These are phyloP conservation scores for Penicillium canariense DNA, from an alignment of 495 filamentous ascomycete genomes.

Conservation along the genomic window DNA sequence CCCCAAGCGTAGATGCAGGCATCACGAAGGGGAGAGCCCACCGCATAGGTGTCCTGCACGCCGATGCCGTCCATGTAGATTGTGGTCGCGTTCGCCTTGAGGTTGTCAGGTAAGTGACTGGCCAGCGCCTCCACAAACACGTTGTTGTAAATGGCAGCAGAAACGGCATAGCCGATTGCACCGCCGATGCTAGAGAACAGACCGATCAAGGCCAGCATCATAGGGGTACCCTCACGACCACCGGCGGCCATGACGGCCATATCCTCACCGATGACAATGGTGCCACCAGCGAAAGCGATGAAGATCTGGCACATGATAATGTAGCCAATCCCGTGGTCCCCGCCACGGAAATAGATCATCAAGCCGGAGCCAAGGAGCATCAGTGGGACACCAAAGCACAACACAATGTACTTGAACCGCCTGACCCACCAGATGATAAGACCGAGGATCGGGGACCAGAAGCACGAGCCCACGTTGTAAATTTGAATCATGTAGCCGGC, in stretches of 20 bases:
- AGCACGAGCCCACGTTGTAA: slow-evolving; percentile 68
- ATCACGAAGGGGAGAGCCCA: slow-evolving; percentile 50
- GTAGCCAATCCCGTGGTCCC: slow-evolving; percentile 58
- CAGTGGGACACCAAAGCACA: slow-evolving; percentile 64
- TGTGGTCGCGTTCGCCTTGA: slow-evolving; percentile 47
- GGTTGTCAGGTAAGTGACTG: slow-evolving; percentile 35
- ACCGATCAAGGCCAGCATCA: slow-evolving; percentile 64
- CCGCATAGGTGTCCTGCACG: slow-evolving; percentile 51
- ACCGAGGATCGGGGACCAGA: slow-evolving; percentile 60
- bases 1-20: slow-evolving; percentile 62
- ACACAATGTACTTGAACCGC: slow-evolving; percentile 55
- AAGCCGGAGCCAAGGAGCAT: slow-evolving; percentile 62
- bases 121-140: slow-evolving; percentile 56
- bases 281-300: slow-evolving; percentile 68
- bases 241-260: slow-evolving; percentile 73
- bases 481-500: slow-evolving; percentile 65
- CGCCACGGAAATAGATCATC: slow-evolving; percentile 68
- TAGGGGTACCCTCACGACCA: slow-evolving; percentile 61
- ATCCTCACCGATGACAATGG: slow-evolving; percentile 64
- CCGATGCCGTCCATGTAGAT: slow-evolving; percentile 46
- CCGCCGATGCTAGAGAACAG: slow-evolving; percentile 69
- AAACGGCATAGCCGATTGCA: slow-evolving; percentile 63
- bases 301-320: slow-evolving; percentile 79
- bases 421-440: slow-evolving; percentile 54
- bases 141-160: slow-evolving; percentile 67